Base-by-base conservation (phyloP, 495 filamentous ascomycete genomes). In the Aspergillus sclerotiicarbonarius region DNA sequence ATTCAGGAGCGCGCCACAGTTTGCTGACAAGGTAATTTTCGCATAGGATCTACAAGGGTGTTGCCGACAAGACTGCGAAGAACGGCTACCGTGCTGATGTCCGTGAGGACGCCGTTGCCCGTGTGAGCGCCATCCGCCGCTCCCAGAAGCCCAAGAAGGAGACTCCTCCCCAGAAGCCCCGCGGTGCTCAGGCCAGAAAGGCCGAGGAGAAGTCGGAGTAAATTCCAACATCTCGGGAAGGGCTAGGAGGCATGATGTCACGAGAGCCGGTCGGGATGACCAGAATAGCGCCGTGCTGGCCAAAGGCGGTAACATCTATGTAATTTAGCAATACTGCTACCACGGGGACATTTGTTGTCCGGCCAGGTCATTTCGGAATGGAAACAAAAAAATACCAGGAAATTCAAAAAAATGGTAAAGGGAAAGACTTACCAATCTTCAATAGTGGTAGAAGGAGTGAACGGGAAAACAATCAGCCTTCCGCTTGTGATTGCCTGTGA, bases 41-140 rank as follows among this genome's bases (percentile, higher is more conserved):
- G 9, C 63, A 51, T 68, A 97, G 93, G 82, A 90, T 89, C 76
- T 97, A 90, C 84, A 89, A 86, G 79, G 79, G 82, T 63, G 86
- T 98, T 68, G 92, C 88, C 71, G 85, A 78, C 79, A 77, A 77
- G 71, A 87, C 87, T 59, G 89, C 91, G 68, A 92, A 90, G 85
- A 80, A 83, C 72, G 81, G 84, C 65, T 95, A 94, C 84, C 87
- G 94, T 70, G 71, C 87, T 65, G 94, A 98, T 71, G 82, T 98
- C 72, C 90, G 91, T 61, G 81, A 86, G 67, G 87, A 86, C 63
- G 92, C 92, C 61, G 88, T 98, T 70, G 82, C 92, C 72, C 90
- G 94, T 65, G 93, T 89, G 63, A 91, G 87, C 71, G 90, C 90
- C 66, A 83, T 98, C 79, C 89, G 89, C 72, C 76, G 81, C 63